Percentiles rank a stretch among this genome's conserved stretches.
Evolutionary conservation across 2,329 filamentous ascomycete species (phyloP).

Genomic region (Graphilbum fragrans): DNA sequence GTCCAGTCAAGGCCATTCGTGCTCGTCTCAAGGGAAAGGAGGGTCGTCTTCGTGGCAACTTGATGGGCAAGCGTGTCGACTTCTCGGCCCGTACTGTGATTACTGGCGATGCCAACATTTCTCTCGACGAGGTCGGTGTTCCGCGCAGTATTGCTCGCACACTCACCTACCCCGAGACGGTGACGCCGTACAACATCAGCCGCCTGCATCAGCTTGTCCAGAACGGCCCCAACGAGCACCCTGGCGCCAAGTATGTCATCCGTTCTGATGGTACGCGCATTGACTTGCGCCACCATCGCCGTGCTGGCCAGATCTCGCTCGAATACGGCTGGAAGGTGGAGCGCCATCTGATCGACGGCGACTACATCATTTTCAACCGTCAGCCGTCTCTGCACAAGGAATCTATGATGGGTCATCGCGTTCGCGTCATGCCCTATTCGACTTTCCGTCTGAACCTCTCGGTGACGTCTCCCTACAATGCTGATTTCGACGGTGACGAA

Average conservation of each 20-base stretch:
- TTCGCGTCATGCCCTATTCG: slow-evolving; percentile 96
- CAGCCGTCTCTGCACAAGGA: slow-evolving; percentile 98
- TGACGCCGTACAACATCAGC: slow-evolving; percentile 95
- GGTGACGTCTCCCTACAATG: slow-evolving; percentile 97
- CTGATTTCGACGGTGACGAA: slow-evolving; percentile 98
- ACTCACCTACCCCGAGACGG: slow-evolving; percentile 91
- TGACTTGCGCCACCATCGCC: slow-evolving; percentile 86
- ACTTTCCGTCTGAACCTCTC: slow-evolving; percentile 97
- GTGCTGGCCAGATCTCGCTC: slow-evolving; percentile 71
- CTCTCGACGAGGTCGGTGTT: slow-evolving; percentile 93
- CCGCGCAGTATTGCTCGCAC: slow-evolving; percentile 86
- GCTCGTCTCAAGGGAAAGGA: slow-evolving; percentile 98
- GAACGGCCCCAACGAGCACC: slow-evolving; percentile 90
- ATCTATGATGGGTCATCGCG: slow-evolving; percentile 99
- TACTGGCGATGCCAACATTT: slow-evolving; percentile 94
- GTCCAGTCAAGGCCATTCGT: slow-evolving; percentile 92
- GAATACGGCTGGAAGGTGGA: slow-evolving; percentile 99
- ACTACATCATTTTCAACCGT: slow-evolving; percentile 99
- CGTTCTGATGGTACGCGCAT: slow-evolving; percentile 88
- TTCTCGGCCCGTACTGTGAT: slow-evolving; percentile 99
- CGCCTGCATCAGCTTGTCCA: slow-evolving; percentile 81
- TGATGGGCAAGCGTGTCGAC: slow-evolving; percentile 99
- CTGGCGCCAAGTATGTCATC: slow-evolving; percentile 93
- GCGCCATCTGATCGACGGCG: slow-evolving; percentile 87
- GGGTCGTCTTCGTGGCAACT: slow-evolving; percentile 89